Base-by-base conservation (phyloP, 371 early-diverging fungal genomes). In the Lichtheimia ornata region DNA sequence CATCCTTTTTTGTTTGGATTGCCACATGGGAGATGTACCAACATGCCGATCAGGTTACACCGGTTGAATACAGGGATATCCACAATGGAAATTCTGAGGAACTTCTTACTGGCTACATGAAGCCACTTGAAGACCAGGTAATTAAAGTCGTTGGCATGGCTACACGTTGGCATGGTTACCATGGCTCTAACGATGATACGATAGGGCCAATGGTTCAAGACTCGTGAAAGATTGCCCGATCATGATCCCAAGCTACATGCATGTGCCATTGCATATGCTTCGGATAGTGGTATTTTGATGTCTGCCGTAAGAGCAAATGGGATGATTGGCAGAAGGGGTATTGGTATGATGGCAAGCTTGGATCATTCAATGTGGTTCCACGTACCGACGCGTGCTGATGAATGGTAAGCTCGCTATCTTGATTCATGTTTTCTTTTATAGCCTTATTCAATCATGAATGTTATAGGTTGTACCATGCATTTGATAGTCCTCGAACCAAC, bases 341-440 rank as follows among this genome's bases (percentile, higher is more conserved):
- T 94, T 43, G 81, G 72, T 35, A 88, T 91, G 89, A 77, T 95
- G 69, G 91, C 91, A 5, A 88, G 88, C 45, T 75, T 97, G 40
- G 94, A 94, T 73, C 95, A 95, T 63, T 78, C 89, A 9, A 87
- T 96, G 67, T 96, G 96, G 96, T 96, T 96, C 74, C 96, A 96
- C 65, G 86, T 83, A 61, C 88, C 92, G 0, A 91, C 93, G 72
- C 78, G 90, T 22, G 93, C 93, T 4, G 96, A 96, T 67, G 94
- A 96, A 52, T 96, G 92, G 92, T 78, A 70, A 69, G 57, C 43
- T 14, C 11, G 43, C 9, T 14, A 43, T 9, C 47, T 0, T 17
- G 27, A 25, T 30, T 53, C 13, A 30, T 53, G 15, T 25, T 18
- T 22, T n/a, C 11, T n/a, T 22, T 30, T 9, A 42, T 15, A 17